Conservation (phyloP, 176 grass and related monocot species). For the Eragrostis nindensis region DNA sequence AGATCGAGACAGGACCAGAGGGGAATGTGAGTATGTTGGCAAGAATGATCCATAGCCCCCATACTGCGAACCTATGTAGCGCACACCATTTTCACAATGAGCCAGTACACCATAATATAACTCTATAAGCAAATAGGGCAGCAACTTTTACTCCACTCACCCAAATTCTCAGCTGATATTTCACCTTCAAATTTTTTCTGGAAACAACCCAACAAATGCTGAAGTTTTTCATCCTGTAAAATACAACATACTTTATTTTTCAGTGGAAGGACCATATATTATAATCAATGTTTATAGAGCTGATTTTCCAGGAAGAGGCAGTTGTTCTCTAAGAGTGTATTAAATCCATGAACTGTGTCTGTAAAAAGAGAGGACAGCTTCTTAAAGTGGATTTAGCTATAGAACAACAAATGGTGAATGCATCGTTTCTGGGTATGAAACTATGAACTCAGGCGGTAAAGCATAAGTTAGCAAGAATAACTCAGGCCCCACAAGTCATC, state of each 20-base stretch:
- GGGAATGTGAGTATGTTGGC: conserved; percentile 41
- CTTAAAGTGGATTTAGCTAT: conserved; percentile 23
- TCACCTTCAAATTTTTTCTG: conserved; percentile 65
- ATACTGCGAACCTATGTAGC: conserved; percentile 54
- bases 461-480: conserved; percentile 33
- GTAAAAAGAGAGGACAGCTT: not conserved
- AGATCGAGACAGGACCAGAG: conserved; percentile 45
- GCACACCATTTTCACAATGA: conserved; percentile 32
- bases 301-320: conserved; percentile 16
- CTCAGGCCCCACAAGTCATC: not conserved
- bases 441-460: conserved; percentile 28
- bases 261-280: not conserved
- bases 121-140: conserved; percentile 18
- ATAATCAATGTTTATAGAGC: conserved; percentile 24
- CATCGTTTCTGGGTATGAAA: not conserved
- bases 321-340: conserved; percentile 21
- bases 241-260: conserved; percentile 11
- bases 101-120: conserved; percentile 39
- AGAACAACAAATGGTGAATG: conserved; percentile 19
- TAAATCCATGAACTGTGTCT: not conserved
- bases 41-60: conserved; percentile 68
- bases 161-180: conserved; percentile 43
- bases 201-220: conserved; percentile 69
- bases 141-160: conserved; percentile 49
- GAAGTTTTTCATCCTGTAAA: conserved; percentile 68